Base-by-base conservation (phyloP, 2,329 filamentous ascomycete species). In the Hypoxylon rubiginosum region DNA sequence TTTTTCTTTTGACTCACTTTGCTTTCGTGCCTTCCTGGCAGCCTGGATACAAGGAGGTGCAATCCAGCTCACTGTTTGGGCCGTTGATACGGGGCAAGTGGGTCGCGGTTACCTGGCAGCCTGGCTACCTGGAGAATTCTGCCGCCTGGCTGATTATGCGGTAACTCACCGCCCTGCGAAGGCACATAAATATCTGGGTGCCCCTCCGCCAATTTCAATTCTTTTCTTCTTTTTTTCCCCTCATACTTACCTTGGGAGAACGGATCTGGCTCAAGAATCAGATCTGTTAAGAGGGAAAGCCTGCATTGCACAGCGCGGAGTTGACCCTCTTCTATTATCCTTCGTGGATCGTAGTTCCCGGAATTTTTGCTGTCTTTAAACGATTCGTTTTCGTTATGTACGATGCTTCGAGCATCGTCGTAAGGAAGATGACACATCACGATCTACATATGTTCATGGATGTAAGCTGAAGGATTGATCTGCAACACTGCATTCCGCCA, bases 301-400 rank as follows among this genome's bases (percentile, higher is more conserved):
- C 84, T 85, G 81, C 84, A 86, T 86, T 86, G 84, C 84, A 86
- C 84, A 85, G 73, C 83, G 83, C 79, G 83, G 83, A 75, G 82
- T 81, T 82, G 79, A 82, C 72, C 75, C 70, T 70, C 59, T 73
- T 77, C 71, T 66, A 74, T 68, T 75, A 72, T 75, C 71, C 73
- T 75, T 76, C 73, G 75, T 66, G 75, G 72, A 69, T 73, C 75
- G 66, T 75, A 67, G 72, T 70, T 61, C 69, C 72, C 62, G 75
- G 68, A 78, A 77, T 78, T 78, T 79, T 78, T 78, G 76, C 72
- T 78, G 21, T 61, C 34, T 19, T n/a, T 13, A 41, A 43, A 7
- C 43, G 11, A 28, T 45, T 39, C 52, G 8, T 67, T 67, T 67
- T 67, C 59, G 19, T 67, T 60, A 13, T 64, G 64, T 45, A 19